Conservation (phyloP, 257 asterid genomes). For the Gentiana dahurica region DNA sequence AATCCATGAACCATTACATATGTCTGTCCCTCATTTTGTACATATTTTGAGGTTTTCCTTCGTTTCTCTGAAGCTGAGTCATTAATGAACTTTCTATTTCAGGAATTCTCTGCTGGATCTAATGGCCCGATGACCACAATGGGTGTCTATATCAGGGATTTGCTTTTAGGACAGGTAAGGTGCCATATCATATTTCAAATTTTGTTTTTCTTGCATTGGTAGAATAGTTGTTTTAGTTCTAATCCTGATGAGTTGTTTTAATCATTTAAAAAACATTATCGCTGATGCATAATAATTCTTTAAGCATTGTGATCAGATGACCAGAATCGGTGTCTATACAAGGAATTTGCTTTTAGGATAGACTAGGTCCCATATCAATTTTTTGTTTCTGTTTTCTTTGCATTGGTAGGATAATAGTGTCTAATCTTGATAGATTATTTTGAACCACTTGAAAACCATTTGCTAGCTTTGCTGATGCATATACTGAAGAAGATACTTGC, state of each 20-base stretch:
- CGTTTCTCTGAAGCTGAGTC: too few relatives aligned
- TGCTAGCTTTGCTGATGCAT: too few relatives aligned
- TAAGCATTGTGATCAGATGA: conserved; percentile 40
- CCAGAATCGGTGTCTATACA: conserved; percentile 86
- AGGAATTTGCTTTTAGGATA: conserved; percentile 95
- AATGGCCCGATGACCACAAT: conserved; percentile 83
- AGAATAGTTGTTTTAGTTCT: not conserved
- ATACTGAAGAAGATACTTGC: too few relatives aligned
- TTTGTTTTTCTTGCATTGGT: not conserved
- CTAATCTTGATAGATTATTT: not conserved
- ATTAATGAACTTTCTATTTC: conserved; percentile 9
- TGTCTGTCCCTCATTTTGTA: too few relatives aligned
- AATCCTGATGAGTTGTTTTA: not conserved
- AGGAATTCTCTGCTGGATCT: conserved; percentile 96
- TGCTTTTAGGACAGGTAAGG: conserved; percentile 93
- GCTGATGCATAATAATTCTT: not conserved
- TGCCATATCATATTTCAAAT: conserved; percentile 15
- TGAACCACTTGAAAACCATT: too few relatives aligned
- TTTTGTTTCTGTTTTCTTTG: conserved; percentile 1
- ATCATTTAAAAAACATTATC: not conserved
- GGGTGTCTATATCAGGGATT: conserved; percentile 89
- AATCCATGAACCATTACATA: too few relatives aligned
- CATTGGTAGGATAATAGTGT: not conserved
- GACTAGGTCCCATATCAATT: conserved; percentile 38
- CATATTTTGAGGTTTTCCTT: too few relatives aligned